Evolutionary conservation across 306 rosid species (phyloP).

Genomic region (Lathyrus tuberosus): DNA sequence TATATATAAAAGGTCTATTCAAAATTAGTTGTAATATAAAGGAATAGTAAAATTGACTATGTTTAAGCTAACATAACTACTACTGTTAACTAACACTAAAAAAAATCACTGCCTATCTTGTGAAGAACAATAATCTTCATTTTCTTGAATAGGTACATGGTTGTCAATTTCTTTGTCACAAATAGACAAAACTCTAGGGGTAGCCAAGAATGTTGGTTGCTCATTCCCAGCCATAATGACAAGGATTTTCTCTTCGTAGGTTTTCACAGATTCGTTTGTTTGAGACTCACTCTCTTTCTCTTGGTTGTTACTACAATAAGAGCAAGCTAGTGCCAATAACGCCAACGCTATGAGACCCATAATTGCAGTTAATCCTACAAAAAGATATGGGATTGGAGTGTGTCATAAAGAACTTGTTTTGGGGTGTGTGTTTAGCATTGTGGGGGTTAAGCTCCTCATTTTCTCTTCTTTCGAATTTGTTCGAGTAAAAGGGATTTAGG

Average conservation of each 20-base stretch:
- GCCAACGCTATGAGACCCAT: slow-evolving; percentile 65
- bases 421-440: slow-evolving; percentile 14
- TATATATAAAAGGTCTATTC: too few species aligned
- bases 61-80: too few species aligned
- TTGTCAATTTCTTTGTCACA: slow-evolving; percentile 19
- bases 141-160: slow-evolving; percentile 34
- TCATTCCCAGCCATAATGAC: slow-evolving; percentile 88
- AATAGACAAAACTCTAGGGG: slow-evolving; percentile 37
- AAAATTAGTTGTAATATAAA: too few species aligned
- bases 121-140: slow-evolving; percentile 9
- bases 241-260: slow-evolving; percentile 59
- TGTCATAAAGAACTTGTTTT: slow-evolving; percentile 60
- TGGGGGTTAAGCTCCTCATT: slow-evolving; percentile 49
- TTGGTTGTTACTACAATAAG: slow-evolving; percentile 53
- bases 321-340: slow-evolving; percentile 63
- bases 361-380: slow-evolving; percentile 72
- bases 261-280: slow-evolving; percentile 30
- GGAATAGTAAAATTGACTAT: too few species aligned
- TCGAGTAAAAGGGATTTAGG: background rate
- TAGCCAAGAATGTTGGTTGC: slow-evolving; percentile 75
- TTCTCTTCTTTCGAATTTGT: slow-evolving; percentile 1
- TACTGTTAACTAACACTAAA: too few species aligned
- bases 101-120: slow-evolving; percentile 5
- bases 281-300: slow-evolving; percentile 42
- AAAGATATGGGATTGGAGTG: slow-evolving; percentile 81